Base-by-base conservation (phyloP, 1,139 yeast species). In the Yamadazyma sp. region DNA sequence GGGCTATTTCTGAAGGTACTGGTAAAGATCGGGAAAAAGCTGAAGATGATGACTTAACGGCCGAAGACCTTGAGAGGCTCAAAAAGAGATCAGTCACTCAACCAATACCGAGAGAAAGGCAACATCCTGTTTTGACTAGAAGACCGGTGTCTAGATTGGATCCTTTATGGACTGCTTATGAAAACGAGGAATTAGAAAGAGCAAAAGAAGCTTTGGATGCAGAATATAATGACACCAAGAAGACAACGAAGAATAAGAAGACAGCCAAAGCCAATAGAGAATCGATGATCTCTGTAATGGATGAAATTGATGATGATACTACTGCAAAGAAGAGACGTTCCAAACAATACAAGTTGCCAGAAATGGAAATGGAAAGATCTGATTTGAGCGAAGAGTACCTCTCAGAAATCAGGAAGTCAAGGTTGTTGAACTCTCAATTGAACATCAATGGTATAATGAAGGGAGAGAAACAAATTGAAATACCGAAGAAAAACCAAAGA, bases 121-220 rank as follows among this genome's bases (percentile, higher is more conserved):
- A 47, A 52, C 77, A 55, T 69, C 63, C 75, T 7, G 49, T 68
- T 12, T 63, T 72, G 40, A 64, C 73, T 2, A 61, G 78, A 49
- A 74, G 88, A 54, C 92, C 92, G 7, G 79, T 81, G 24, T 83
- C 91, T 1, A 75, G 80, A 52, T 66, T 84, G 41, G 92, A 84
- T 62, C 92, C 92, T 30, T 65, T 64, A 51, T 72, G 75, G 76
- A 63, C 62, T 32, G 75, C 73, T 11, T 66, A 65, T 51, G 76
- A 72, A 44, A 74, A 72, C 47, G 72, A 71, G 46, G 79, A 77
- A 49, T 54, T 75, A 38, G 65, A 68, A 33, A 60, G 69, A 30
- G 77, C 77, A 11, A 64, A 72, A 47, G 73, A 64, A 39, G 73
- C 73, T 3, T 60, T 70, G 45, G 71, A 69, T 39, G 66, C 66